Evolutionary conservation across 2,329 filamentous ascomycete genomes (phyloP).

Genomic region (Aspergillus sp.): DNA sequence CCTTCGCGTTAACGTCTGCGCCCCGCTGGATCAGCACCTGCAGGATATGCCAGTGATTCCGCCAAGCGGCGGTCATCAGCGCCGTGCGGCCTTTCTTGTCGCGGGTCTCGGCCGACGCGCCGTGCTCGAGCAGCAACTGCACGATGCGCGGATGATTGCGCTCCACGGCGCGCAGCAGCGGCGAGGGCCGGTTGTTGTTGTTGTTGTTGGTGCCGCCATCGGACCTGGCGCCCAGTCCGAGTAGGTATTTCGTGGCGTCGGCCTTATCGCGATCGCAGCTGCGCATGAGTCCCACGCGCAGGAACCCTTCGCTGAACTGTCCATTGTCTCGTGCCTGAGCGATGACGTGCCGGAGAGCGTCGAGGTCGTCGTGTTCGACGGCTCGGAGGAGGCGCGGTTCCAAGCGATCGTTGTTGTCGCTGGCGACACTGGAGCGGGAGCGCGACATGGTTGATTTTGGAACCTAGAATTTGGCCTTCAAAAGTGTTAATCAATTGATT

Average conservation of each 20-base stretch:
- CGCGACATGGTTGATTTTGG: slow-evolving; percentile 20
- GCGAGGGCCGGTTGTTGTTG: slow-evolving; percentile 29
- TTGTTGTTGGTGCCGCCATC: slow-evolving; percentile 27
- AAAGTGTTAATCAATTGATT: background rate
- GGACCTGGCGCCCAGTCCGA: slow-evolving; percentile 39
- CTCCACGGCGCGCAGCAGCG: slow-evolving; percentile 40
- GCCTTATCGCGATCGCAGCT: slow-evolving; percentile 39
- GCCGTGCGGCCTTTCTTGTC: slow-evolving; percentile 49
- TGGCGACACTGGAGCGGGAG: slow-evolving; percentile 34
- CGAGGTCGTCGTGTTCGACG: slow-evolving; percentile 37
- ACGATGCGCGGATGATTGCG: slow-evolving; percentile 45
- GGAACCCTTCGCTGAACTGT: slow-evolving; percentile 38
- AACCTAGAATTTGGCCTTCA: background rate
- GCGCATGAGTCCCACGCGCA: slow-evolving; percentile 42
- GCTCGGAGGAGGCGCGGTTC: slow-evolving; percentile 44
- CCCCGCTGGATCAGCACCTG: slow-evolving; percentile 37
- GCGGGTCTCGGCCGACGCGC: slow-evolving; percentile 29
- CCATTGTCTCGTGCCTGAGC: slow-evolving; percentile 33
- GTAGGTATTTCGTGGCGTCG: slow-evolving; percentile 33
- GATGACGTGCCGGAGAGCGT: slow-evolving; percentile 32
- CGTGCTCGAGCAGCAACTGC: slow-evolving; percentile 41
- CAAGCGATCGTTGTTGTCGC: slow-evolving; percentile 38
- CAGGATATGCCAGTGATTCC: slow-evolving; percentile 41
- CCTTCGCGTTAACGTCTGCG: slow-evolving; percentile 36
- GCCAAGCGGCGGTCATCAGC: slow-evolving; percentile 47